phyloP scores from a whole-genome alignment of 768 basidiomycete genomes.

The Rhodotorula kratochvilovae region DNA sequence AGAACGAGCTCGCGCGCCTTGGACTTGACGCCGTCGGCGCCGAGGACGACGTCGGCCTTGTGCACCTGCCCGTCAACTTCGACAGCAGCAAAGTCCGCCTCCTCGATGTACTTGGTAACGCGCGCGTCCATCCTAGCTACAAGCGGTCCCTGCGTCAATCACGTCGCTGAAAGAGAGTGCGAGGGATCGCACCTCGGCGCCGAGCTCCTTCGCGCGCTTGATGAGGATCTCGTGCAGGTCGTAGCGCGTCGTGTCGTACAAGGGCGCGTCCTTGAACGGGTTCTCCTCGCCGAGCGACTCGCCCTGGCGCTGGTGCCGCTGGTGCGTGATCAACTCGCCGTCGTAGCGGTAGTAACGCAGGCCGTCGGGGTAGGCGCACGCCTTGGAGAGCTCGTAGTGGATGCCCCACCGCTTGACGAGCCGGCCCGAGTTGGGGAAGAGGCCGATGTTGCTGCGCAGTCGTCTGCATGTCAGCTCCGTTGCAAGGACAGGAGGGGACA shows the following conservation, averaged over 20 bases:
- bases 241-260: slow-evolving; percentile 45
- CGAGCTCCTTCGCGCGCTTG: slow-evolving; percentile 35
- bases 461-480: too few species aligned
- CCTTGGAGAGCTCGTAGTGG: slow-evolving; percentile 22
- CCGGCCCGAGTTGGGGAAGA: slow-evolving; percentile 41
- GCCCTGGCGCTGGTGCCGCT: background rate
- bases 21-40: slow-evolving; percentile 41
- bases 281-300: slow-evolving; percentile 20
- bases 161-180: too few species aligned
- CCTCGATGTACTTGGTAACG: slow-evolving; percentile 41
- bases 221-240: slow-evolving; percentile 42
- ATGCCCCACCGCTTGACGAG: slow-evolving; percentile 42
- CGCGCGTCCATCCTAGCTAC: slow-evolving; percentile 40
- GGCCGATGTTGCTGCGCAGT: slow-evolving; percentile 1
- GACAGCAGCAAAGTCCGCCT: slow-evolving; percentile 32
- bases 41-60: slow-evolving; percentile 42
- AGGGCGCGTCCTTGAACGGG: slow-evolving; percentile 35
- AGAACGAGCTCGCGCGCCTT: slow-evolving; percentile 21
- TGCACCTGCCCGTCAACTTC: slow-evolving; percentile 35
- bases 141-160: background rate
- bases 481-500: background rate
- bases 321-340: slow-evolving; percentile 40
- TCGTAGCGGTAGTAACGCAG: slow-evolving; percentile 41
- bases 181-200: background rate
- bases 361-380: slow-evolving; percentile 11